Conservation (phyloP, 2,329 filamentous ascomycete species). For the Penicillium sumatraense region DNA sequence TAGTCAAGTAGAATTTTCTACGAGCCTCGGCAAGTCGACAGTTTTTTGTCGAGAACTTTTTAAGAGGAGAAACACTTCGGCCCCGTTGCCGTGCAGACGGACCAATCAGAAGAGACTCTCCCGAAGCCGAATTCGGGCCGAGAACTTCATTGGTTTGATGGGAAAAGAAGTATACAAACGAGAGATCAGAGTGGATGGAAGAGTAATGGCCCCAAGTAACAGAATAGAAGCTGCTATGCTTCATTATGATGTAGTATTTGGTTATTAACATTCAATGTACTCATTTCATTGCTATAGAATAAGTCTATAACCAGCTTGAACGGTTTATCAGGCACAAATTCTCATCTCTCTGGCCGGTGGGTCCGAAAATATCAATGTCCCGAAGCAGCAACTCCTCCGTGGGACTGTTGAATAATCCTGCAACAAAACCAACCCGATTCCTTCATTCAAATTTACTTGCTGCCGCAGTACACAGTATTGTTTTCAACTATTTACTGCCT, state of each 20-base stretch:
- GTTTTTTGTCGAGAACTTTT: background rate
- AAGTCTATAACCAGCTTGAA: too few species aligned
- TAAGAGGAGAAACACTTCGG: background rate
- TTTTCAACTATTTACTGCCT: background rate
- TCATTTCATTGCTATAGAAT: too few species aligned
- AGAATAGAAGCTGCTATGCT: too few species aligned
- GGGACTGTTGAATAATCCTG: slow-evolving; percentile 12
- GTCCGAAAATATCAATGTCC: slow-evolving; percentile 10
- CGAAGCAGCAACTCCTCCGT: slow-evolving; percentile 16
- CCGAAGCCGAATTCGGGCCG: background rate
- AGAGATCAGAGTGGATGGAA: too few species aligned
- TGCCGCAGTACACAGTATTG: background rate
- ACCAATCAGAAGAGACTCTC: background rate
- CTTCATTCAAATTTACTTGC: background rate
- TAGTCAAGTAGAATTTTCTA: background rate
- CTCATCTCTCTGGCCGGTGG: background rate
- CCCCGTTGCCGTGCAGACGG: background rate
- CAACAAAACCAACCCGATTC: slow-evolving; percentile 4
- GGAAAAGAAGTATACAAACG: background rate
- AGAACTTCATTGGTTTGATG: background rate
- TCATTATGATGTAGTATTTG: too few species aligned
- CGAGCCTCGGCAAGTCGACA: background rate
- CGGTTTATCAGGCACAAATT: background rate
- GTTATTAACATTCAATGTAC: too few species aligned
- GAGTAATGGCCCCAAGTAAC: too few species aligned